phyloP scores from a whole-genome alignment of 768 basidiomycete genomes.

The Wakefieldia striispora region DNA sequence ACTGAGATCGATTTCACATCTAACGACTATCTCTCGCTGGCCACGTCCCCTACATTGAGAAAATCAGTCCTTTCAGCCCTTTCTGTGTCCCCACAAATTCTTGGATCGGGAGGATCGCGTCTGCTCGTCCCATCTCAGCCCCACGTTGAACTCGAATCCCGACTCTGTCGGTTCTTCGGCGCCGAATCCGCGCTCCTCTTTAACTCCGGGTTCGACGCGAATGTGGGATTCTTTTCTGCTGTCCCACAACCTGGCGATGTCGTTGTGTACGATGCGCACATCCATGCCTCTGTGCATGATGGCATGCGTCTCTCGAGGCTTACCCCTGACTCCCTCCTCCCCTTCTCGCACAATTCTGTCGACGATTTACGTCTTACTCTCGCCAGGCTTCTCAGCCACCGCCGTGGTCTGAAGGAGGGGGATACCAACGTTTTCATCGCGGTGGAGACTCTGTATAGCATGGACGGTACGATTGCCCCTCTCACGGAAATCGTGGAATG shows the following conservation, averaged over 20 bases:
- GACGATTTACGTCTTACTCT: constrained; percentile 47
- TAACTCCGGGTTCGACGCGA: constrained; percentile 94
- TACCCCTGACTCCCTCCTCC: constrained; percentile 31
- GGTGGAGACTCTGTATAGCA: constrained; percentile 88
- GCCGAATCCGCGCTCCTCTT: constrained; percentile 72
- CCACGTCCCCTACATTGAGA: constrained; percentile 57
- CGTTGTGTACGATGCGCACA: constrained; percentile 79
- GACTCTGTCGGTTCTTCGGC: constrained; percentile 63
- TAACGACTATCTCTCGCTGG: constrained; percentile 89
- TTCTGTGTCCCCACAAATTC: constrained; percentile 47
- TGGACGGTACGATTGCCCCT: constrained; percentile 93
- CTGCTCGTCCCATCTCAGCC: constrained; percentile 61
- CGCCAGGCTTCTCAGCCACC: constrained; percentile 35
- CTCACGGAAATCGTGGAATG: constrained; percentile 61
- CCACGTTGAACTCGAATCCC: constrained; percentile 69
- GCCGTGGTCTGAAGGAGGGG: constrained; percentile 38
- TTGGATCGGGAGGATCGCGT: constrained; percentile 87
- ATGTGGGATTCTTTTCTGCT: constrained; percentile 80
- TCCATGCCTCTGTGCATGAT: constrained; percentile 91
- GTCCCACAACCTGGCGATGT: constrained; percentile 78
- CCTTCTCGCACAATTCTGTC: constrained; percentile 77
- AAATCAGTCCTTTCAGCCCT: constrained; percentile 56
- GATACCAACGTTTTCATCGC: constrained; percentile 67
- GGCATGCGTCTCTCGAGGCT: constrained; percentile 72
- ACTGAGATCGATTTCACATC: constrained; percentile 67